Conservation (phyloP, 148 eudicot species). For the Simmondsia chinensis region DNA sequence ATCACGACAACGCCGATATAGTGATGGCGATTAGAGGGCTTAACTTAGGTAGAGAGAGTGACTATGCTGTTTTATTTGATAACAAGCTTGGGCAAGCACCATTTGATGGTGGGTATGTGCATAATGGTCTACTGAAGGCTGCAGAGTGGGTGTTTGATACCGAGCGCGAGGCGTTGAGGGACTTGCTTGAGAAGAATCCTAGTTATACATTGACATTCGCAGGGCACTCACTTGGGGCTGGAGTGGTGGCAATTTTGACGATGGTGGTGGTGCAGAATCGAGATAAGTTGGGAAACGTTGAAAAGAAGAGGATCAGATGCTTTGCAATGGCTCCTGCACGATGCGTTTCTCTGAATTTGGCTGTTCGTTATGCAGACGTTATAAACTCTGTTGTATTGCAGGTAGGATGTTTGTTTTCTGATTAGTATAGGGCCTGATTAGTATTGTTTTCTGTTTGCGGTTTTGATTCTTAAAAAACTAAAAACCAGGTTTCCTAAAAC, state of each 20-base stretch:
- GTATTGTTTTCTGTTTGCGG: no score
- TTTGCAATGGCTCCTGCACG: constrained; percentile 93
- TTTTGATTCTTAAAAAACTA: no score
- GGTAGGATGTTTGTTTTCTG: no score
- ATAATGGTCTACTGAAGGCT: constrained; percentile 79
- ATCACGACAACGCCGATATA: constrained; percentile 68
- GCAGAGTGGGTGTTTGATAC: constrained; percentile 68
- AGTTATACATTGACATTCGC: constrained; percentile 77
- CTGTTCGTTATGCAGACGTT: constrained; percentile 92
- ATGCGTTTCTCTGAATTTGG: constrained; percentile 87
- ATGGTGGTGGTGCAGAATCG: constrained; percentile 60
- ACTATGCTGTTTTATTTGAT: constrained; percentile 68
- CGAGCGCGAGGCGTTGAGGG: constrained; percentile 56
- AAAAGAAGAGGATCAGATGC: constrained; percentile 74
- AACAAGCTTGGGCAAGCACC: constrained; percentile 71
- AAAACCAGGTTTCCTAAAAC: no score
- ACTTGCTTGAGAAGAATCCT: constrained; percentile 49
- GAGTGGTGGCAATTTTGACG: constrained; percentile 64
- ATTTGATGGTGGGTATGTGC: constrained; percentile 90
- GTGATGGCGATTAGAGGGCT: constrained; percentile 77
- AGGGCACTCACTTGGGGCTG: constrained; percentile 96
- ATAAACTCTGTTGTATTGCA: constrained; percentile 88
- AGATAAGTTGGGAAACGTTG: constrained; percentile 57
- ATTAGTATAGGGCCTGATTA: no score
- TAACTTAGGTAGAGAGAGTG: constrained; percentile 73